A percentile compares a stretch with the other conserved stretches of the same genome.
These are phyloP conservation scores for Eucalyptus polyanthemos DNA, from an alignment of 345 rosid species.

Conservation along the genomic window DNA sequence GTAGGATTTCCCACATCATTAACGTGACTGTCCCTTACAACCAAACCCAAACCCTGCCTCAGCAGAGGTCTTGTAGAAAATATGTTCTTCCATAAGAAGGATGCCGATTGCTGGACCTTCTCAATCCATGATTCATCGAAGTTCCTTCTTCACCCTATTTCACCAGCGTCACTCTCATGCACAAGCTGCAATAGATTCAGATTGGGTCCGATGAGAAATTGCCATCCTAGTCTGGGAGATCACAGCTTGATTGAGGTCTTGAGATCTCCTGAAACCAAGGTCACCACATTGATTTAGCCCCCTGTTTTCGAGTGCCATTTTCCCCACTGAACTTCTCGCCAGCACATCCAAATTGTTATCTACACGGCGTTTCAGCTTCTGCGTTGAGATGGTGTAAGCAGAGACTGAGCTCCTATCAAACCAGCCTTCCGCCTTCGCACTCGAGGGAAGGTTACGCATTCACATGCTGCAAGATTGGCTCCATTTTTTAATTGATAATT, in stretches of 20 bases:
- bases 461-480: neutral
- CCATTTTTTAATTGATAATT: neutral
- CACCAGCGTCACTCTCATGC: neutral
- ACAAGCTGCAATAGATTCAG: neutral
- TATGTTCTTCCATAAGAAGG: neutral
- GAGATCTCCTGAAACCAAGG: neutral
- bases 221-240: neutral
- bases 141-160: neutral
- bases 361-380: neutral
- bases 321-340: neutral
- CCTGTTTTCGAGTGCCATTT: neutral
- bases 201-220: neutral
- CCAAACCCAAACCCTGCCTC: neutral
- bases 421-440: neutral
- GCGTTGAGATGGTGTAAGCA: neutral
- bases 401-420: neutral
- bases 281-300: neutral
- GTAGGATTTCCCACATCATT: neutral
- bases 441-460: neutral
- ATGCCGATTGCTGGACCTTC: neutral
- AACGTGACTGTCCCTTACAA: neutral
- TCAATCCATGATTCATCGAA: neutral
- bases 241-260: neutral
- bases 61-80: neutral
- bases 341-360: neutral